Base-by-base conservation (phyloP, 2,329 filamentous ascomycete genomes). In the Didymosphaeria variabile region DNA sequence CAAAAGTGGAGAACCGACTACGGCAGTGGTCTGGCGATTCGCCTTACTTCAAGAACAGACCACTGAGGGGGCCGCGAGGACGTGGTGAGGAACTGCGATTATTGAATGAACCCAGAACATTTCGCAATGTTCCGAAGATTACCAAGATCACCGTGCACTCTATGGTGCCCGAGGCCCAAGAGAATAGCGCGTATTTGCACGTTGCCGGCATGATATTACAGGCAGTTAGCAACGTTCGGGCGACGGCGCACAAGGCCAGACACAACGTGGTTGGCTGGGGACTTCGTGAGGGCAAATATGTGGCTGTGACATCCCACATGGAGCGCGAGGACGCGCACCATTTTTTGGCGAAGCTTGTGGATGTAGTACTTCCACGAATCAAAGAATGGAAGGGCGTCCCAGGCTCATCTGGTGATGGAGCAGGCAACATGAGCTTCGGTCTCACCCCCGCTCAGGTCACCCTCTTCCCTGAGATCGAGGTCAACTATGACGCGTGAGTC, bases 341-440 rank as follows among this genome's bases (percentile, higher is more conserved):
- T 77, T 97, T 99, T 78, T 76, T 99, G 47, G 91, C 94, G 73
- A 97, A 97, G 82, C 84, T 93, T 68, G 85, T 98, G 58, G 93
- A 97, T 76, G 84, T 98, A 9, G 94, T 99, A 6, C 85, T 98
- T 76, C 95, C 95, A 42, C 91, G 90, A 74, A 96, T 99, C 80
- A 99, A 98, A 84, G 95, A 99, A 70, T 99, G 93, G 91, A 88
- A 87, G 58, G 95, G 95, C 61, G 83, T 91, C n/a, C 86, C 87
- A 69, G 89, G 88, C 52, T 87, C 83, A 46, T 92, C 92, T 42
- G 95, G 95, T 73, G 95, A 99, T 78, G 89, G 88, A 73, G 90
- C 90, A 63, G 95, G 95, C 40, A 97, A 98, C 78, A 85, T 99
- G 68, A 86, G 85, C 10, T 94, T 94, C 78, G 95, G 95, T 68